phyloP scores from a whole-genome alignment of 805 yeast species.

The Priceomyces carsonii region DNA sequence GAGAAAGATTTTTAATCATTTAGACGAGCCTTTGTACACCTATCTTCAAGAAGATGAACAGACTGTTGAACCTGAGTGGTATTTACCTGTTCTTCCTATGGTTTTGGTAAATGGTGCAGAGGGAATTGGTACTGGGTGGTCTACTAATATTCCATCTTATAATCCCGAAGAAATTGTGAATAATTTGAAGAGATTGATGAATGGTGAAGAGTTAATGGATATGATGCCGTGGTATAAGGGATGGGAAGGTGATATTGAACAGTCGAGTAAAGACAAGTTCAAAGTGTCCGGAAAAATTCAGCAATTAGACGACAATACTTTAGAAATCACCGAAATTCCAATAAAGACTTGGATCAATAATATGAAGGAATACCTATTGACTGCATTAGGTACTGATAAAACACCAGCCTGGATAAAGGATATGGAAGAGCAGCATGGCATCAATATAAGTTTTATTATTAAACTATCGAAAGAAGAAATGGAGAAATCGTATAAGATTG shows the following conservation, averaged over 20 bases:
- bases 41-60: slow-evolving; percentile 92
- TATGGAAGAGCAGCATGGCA: slow-evolving; percentile 90
- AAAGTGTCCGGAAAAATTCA: slow-evolving; percentile 79
- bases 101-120: slow-evolving; percentile 94
- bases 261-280: slow-evolving; percentile 63
- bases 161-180: slow-evolving; percentile 82
- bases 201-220: slow-evolving; percentile 64
- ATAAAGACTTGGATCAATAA: slow-evolving; percentile 90
- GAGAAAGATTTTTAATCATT: slow-evolving; percentile 69
- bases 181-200: slow-evolving; percentile 74
- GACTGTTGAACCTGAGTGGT: slow-evolving; percentile 95
- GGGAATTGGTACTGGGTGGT: slow-evolving; percentile 99
- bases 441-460: slow-evolving; percentile 75
- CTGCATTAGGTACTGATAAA: slow-evolving; percentile 79
- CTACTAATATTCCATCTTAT: slow-evolving; percentile 86
- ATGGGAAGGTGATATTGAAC: slow-evolving; percentile 84
- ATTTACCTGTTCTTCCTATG: slow-evolving; percentile 92
- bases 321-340: slow-evolving; percentile 92
- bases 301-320: slow-evolving; percentile 72
- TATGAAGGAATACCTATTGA: slow-evolving; percentile 79
- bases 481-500: slow-evolving; percentile 72
- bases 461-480: slow-evolving; percentile 78
- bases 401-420: slow-evolving; percentile 85
- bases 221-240: slow-evolving; percentile 95
- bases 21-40: slow-evolving; percentile 74